Base-by-base conservation (phyloP, 345 rosid genomes). In the Turritis glabra region DNA sequence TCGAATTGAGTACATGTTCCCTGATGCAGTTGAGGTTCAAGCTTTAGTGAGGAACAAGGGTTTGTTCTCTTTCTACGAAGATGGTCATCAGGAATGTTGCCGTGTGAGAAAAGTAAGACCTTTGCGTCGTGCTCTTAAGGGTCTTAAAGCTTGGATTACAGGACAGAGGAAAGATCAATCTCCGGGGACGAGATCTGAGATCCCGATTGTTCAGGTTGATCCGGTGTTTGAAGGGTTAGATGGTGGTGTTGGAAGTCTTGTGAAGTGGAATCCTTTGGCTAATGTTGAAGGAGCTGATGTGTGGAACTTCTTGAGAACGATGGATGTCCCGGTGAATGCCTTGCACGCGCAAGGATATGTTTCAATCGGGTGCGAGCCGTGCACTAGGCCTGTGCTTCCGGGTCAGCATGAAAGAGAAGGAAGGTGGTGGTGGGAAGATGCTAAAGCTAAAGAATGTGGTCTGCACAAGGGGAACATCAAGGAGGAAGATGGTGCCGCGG, bases 401-500 rank as follows among this genome's bases (percentile, higher is more conserved):
- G 99, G 99, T 23, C 99, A 95, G 59, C 99, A 92, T 23, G 97
- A 95, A 81, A 90, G 99, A 71, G 99, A 95, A 83, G 99, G 99
- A 75, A 89, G 99, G 73, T 95, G 97, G 99, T 95, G 99, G 99
- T 95, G 99, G 99, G 99, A 95, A 87, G 99, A 95, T 33, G 91
- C 99, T 58, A 90, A 80, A 80, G 97, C 99, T 12, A 92, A 95
- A 84, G 99, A 95, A 69, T 95, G 99, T 26, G 98, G 98, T 27
- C 86, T 94, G 43, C 98, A 91, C 72, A 91, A 90, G 77, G 97
- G 96, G 47, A 94, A 94, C 59, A 53, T 95, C 22, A 90, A 86
- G 63, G 84, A 82, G 81, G 87, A 84, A 23, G 72, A 71, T 15
- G 86, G 83, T 4, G 71, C 80, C 4, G 37, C 75, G 5, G 75